Evolutionary conservation across 2,329 filamentous ascomycete species (phyloP).

Genomic region (Rhexocercosporidium sp.): DNA sequence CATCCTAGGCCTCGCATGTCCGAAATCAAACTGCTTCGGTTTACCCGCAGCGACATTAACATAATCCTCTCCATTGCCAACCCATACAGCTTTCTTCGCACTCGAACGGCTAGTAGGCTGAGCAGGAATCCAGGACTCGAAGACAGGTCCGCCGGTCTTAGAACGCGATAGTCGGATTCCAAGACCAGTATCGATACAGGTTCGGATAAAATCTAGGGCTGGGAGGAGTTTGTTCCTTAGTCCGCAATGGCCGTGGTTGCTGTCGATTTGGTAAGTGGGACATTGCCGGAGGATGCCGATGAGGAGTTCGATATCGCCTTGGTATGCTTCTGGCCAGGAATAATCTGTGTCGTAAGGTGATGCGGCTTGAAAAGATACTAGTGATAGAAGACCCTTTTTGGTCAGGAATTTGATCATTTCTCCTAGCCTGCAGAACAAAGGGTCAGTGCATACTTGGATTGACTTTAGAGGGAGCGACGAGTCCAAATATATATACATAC

Average conservation of each 20-base stretch:
- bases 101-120: neutral
- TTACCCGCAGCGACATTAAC: slow-evolving; percentile 26
- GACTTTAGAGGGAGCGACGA: neutral
- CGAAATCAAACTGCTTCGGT: slow-evolving; percentile 45
- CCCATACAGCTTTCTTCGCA: slow-evolving; percentile 30
- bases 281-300: slow-evolving; percentile 67
- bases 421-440: slow-evolving; percentile 39
- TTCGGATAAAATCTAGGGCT: slow-evolving; percentile 66
- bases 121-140: slow-evolving; percentile 35
- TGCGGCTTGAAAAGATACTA: slow-evolving; percentile 60
- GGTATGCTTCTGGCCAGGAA: slow-evolving; percentile 48
- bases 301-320: slow-evolving; percentile 65
- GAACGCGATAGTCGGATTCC: slow-evolving; percentile 34
- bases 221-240: slow-evolving; percentile 68
- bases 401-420: slow-evolving; percentile 77
- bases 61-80: slow-evolving; percentile 28
- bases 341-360: slow-evolving; percentile 47
- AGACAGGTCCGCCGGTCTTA: slow-evolving; percentile 34
- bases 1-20: slow-evolving; percentile 56
- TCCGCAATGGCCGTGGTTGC: slow-evolving; percentile 75
- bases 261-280: slow-evolving; percentile 76
- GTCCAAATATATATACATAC: slow-evolving; percentile 25
- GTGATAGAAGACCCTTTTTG: slow-evolving; percentile 62
- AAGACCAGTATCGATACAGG: slow-evolving; percentile 52
- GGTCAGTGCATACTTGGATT: neutral